Percentiles rank a stretch among this genome's conserved stretches.
Conservation (phyloP, 768 basidiomycete genomes). For the Russula dissimulans region DNA sequence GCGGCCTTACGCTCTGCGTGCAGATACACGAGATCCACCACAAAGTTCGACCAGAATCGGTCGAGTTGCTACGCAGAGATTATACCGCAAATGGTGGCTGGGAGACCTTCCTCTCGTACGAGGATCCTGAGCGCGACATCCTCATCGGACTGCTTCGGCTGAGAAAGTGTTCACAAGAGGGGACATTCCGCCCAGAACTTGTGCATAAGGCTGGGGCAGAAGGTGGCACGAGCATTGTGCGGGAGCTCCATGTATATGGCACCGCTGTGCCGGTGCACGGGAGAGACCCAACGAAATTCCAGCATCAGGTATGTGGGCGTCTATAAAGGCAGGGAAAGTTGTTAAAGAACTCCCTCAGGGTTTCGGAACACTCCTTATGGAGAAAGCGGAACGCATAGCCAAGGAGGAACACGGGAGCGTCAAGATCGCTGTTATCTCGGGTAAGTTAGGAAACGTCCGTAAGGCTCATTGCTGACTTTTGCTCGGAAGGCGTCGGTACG, state of each 20-base stretch:
- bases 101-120: slow-evolving; percentile 99
- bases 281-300: slow-evolving; percentile 96
- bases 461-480: not conserved
- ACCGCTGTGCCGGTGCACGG: slow-evolving; percentile 97
- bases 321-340: not conserved
- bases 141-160: slow-evolving; percentile 87
- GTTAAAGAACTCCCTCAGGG: slow-evolving; percentile 41
- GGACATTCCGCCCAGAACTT: slow-evolving; percentile 92
- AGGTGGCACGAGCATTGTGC: slow-evolving; percentile 83
- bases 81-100: slow-evolving; percentile 97
- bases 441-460: slow-evolving; percentile 31
- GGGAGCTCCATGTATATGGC: slow-evolving; percentile 96
- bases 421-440: slow-evolving; percentile 96
- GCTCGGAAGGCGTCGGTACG: slow-evolving; percentile 76
- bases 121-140: slow-evolving; percentile 96
- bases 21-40: slow-evolving; percentile 98
- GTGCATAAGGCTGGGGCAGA: slow-evolving; percentile 54
- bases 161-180: slow-evolving; percentile 93
- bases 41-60: slow-evolving; percentile 90
- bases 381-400: slow-evolving; percentile 97
- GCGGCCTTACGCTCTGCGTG: not conserved
- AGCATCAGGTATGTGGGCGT: slow-evolving; percentile 58
- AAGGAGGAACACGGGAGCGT: slow-evolving; percentile 93
- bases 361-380: slow-evolving; percentile 96
- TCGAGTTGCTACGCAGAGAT: slow-evolving; percentile 91